Conservation (phyloP, 495 filamentous ascomycete species). For the Neohortaea acidophila region DNA sequence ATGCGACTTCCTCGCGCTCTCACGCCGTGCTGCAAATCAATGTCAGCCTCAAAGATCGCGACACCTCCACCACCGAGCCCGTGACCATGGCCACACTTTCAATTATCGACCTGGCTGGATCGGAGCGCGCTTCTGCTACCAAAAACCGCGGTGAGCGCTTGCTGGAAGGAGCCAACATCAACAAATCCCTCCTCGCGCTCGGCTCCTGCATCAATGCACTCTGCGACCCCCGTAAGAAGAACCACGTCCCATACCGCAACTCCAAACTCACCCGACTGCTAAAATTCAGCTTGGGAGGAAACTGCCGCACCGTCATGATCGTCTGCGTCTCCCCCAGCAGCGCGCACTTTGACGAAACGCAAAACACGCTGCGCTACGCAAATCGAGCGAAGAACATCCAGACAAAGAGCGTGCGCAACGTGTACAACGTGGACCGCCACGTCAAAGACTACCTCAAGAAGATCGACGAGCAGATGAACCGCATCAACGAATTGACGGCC, state of each 20-base stretch:
- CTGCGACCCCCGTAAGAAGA: slow-evolving; percentile 81
- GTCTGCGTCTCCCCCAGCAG: slow-evolving; percentile 96
- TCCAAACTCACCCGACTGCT: slow-evolving; percentile 91
- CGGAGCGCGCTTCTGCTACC: slow-evolving; percentile 89
- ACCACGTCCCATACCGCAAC: slow-evolving; percentile 94
- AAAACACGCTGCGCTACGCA: slow-evolving; percentile 94
- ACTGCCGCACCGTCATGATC: slow-evolving; percentile 99
- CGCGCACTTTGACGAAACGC: slow-evolving; percentile 94
- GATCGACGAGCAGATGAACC: slow-evolving; percentile 85
- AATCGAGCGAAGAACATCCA: slow-evolving; percentile 99
- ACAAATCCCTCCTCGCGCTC: slow-evolving; percentile 87
- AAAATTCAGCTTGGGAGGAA: slow-evolving; percentile 93
- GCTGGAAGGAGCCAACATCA: slow-evolving; percentile 95
- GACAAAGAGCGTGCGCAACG: slow-evolving; percentile 95
- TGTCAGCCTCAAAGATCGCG: slow-evolving; percentile 81
- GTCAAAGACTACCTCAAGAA: slow-evolving; percentile 97
- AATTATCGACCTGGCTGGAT: slow-evolving; percentile 94
- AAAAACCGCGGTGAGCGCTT: slow-evolving; percentile 90
- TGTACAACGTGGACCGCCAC: slow-evolving; percentile 97
- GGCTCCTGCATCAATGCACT: slow-evolving; percentile 98
- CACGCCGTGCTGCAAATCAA: slow-evolving; percentile 99
- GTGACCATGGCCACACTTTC: slow-evolving; percentile 96
- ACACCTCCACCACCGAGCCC: slow-evolving; percentile 83
- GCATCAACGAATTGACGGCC: slow-evolving; percentile 86
- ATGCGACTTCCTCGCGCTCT: slow-evolving; percentile 92